Base-by-base conservation (phyloP, 2,329 filamentous ascomycete genomes). In the Blastomyces gilchristii region DNA sequence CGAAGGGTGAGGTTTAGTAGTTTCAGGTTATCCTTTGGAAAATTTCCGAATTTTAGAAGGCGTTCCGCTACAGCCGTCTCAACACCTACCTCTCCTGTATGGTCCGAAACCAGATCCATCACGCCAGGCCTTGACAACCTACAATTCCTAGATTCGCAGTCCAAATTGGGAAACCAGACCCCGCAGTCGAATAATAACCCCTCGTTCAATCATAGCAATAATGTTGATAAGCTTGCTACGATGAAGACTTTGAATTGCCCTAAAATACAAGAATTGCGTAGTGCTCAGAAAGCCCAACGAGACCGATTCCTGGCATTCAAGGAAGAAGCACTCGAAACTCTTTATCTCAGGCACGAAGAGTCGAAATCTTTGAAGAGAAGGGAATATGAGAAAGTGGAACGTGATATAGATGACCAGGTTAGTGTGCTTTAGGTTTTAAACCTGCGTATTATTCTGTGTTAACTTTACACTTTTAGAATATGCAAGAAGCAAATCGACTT, bases 341-440 rank as follows among this genome's bases (percentile, higher is more conserved):
- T 76, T 18, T 68, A 70, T 37, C 69, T 65, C 34, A 65, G 67
- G 49, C 75, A 77, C 56, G 68, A 73, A 63, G 65, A 65, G 8
- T 65, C 68, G 7, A 67, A 76, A 31, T 67, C 70, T 5, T 71
- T 73, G 34, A 71, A 63, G 50, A 70, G 70, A 49, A 60, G 65
- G 5, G 67, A 70, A 5, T 71, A 78, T 58, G 69, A 73, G 56
- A 66, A 66, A 11, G 56, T 64, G 28, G 71, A 78, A 64, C 68
- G 73, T 2, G 72, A 73, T 60, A 77, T 77, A 63, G 70, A 70
- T 41, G 71, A 74, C 61, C 74, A 76, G 71, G 77, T 78, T 65
- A 65, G 68, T 45, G 16, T 12, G 49, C 14, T 34, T 49, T 11
- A 22, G 16, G 28, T 28, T 45, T 39, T 8, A n/a, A 25, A 25